Evolutionary conservation across 2,329 filamentous ascomycete species (phyloP).

Genomic region (Thielaviopsis populi): DNA sequence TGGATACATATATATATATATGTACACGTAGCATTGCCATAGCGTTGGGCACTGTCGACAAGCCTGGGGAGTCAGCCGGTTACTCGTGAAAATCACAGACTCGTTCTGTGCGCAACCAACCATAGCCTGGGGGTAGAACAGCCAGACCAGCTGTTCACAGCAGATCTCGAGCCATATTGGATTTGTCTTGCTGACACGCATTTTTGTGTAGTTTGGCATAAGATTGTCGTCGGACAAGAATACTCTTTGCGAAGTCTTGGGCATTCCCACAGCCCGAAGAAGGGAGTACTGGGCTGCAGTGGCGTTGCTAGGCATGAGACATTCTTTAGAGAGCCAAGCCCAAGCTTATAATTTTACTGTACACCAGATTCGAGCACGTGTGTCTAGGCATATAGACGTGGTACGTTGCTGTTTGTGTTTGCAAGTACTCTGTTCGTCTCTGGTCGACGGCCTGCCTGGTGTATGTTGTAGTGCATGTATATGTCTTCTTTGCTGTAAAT

Average conservation of each 20-base stretch:
- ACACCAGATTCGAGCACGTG: too few species aligned
- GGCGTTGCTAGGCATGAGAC: not conserved
- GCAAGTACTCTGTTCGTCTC: too few species aligned
- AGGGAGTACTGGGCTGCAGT: not conserved
- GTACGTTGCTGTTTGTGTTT: too few species aligned
- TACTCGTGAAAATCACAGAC: not conserved
- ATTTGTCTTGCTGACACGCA: not conserved
- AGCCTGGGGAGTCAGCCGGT: not conserved
- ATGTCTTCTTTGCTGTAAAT: too few species aligned
- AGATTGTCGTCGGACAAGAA: not conserved
- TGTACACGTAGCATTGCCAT: not conserved
- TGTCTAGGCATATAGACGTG: too few species aligned
- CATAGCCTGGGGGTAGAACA: too few species aligned
- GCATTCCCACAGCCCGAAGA: not conserved
- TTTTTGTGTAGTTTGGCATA: not conserved
- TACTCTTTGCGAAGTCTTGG: not conserved
- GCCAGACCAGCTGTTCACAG: not conserved
- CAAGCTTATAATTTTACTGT: not conserved
- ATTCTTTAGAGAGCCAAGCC: not conserved
- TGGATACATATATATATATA: not conserved
- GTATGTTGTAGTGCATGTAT: too few species aligned
- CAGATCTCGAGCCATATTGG: not conserved
- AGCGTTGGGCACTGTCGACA: not conserved
- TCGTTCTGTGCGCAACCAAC: not conserved
- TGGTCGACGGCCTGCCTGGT: too few species aligned